Percentiles rank a stretch among this genome's conserved stretches.
Conservation (phyloP, 768 basidiomycete species). For the Psilocybe azurescens region DNA sequence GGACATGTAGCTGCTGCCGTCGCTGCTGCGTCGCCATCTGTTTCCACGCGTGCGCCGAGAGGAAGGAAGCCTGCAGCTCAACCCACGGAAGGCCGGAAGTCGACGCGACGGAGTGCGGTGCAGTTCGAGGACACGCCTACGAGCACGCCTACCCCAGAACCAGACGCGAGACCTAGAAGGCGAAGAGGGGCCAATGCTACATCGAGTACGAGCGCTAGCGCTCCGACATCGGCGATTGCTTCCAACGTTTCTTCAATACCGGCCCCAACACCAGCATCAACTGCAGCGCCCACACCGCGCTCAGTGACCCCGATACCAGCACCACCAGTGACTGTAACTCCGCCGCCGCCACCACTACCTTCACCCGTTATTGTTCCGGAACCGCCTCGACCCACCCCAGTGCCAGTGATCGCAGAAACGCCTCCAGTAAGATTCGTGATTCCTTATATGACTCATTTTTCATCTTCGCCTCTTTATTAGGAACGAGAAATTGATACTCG, state of each 20-base stretch:
- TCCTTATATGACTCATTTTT: not conserved
- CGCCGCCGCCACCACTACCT: not conserved
- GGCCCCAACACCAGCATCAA: slow-evolving; percentile 1
- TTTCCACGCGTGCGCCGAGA: slow-evolving; percentile 42
- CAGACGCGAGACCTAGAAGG: slow-evolving; percentile 52
- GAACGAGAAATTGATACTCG: slow-evolving; percentile 38
- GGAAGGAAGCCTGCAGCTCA: slow-evolving; percentile 43
- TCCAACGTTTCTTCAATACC: not conserved
- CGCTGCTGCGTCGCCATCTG: slow-evolving; percentile 33
- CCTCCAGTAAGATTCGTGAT: slow-evolving; percentile 15
- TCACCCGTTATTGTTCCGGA: slow-evolving; percentile 2
- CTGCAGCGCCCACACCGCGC: slow-evolving; percentile 6
- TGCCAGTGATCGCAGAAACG: slow-evolving; percentile 13
- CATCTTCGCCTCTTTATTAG: slow-evolving; percentile 10
- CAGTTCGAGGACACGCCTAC: slow-evolving; percentile 57
- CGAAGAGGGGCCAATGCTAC: slow-evolving; percentile 17
- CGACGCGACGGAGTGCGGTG: slow-evolving; percentile 38
- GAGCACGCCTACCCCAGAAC: slow-evolving; percentile 74
- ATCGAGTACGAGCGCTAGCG: not conserved
- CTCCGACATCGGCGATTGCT: slow-evolving; percentile 15
- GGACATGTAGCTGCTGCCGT: slow-evolving; percentile 10
- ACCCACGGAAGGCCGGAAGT: slow-evolving; percentile 36
- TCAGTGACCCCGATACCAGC: slow-evolving; percentile 3
- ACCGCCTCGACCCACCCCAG: slow-evolving; percentile 1
- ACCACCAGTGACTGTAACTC: not conserved